phyloP scores from a whole-genome alignment of 768 basidiomycete species.

The Podaxis rugospora region DNA sequence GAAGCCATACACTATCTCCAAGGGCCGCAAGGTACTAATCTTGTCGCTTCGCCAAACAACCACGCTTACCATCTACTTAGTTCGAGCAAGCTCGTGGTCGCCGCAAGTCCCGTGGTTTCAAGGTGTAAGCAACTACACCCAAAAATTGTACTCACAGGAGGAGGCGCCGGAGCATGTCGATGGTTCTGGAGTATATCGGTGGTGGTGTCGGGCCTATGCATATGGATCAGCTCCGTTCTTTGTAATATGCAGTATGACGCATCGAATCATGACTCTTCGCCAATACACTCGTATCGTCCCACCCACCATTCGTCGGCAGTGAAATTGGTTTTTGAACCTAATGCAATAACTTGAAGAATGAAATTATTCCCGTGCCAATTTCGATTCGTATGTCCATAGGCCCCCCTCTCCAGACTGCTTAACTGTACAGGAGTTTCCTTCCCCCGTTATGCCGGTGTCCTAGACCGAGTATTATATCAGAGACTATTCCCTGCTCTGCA shows the following conservation, averaged over 20 bases:
- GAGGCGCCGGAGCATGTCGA: slow-evolving; percentile 18
- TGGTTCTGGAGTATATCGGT: slow-evolving; percentile 20
- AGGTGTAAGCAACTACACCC: slow-evolving; percentile 57
- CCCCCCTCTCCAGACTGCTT: too few relatives aligned
- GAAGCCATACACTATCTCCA: slow-evolving; percentile 93
- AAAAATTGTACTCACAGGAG: slow-evolving; percentile 22
- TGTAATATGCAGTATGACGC: slow-evolving; percentile 12
- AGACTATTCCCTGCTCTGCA: too few relatives aligned
- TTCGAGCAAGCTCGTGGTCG: slow-evolving; percentile 99
- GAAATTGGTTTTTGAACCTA: too few relatives aligned
- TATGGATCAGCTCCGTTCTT: slow-evolving; percentile 23
- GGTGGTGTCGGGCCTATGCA: slow-evolving; percentile 31
- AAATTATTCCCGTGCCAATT: too few relatives aligned
- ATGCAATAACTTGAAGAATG: too few relatives aligned
- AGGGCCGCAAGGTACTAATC: slow-evolving; percentile 82
- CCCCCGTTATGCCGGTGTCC: too few relatives aligned
- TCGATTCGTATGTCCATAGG: too few relatives aligned
- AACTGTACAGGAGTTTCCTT: too few relatives aligned
- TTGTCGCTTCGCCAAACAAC: not conserved
- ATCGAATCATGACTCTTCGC: slow-evolving; percentile 10
- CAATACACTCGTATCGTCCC: not conserved
- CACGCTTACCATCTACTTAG: slow-evolving; percentile 27
- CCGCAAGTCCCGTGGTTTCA: slow-evolving; percentile 97
- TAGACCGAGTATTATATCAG: too few relatives aligned
- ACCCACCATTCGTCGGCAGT: not conserved